These are phyloP conservation scores for Grosmannia serpens DNA, from an alignment of 2,329 filamentous ascomycete genomes.

Conservation along the genomic window DNA sequence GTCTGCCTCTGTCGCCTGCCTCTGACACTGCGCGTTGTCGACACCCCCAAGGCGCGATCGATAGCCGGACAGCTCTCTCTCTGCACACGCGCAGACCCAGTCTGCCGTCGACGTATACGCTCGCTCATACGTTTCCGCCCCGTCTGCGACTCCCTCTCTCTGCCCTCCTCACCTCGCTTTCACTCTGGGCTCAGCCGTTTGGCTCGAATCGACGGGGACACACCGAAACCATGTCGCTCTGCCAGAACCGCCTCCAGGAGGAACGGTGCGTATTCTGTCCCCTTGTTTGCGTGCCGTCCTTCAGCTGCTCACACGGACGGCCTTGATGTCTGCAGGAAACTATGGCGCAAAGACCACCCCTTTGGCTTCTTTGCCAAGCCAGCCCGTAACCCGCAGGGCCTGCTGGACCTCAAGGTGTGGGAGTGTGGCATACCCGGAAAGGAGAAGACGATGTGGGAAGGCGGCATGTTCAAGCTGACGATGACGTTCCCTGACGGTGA, in stretches of 20 bases:
- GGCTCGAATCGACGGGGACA: neutral
- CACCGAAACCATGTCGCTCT: conserved; percentile 59
- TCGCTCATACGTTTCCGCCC: neutral
- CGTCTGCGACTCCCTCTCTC: neutral
- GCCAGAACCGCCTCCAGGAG: conserved; percentile 76
- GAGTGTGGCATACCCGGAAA: conserved; percentile 95
- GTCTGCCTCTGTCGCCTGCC: neutral
- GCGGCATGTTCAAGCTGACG: conserved; percentile 90
- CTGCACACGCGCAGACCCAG: neutral
- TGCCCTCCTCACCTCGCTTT: neutral
- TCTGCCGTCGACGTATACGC: neutral
- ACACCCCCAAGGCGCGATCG: neutral
- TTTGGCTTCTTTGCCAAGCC: conserved; percentile 97
- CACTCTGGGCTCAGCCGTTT: neutral
- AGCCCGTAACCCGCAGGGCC: conserved; percentile 62
- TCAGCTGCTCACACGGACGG: neutral
- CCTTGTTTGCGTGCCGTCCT: neutral
- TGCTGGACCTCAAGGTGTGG: conserved; percentile 89
- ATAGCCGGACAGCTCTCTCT: neutral
- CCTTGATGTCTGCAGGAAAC: conserved; percentile 50
- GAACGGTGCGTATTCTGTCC: conserved; percentile 30
- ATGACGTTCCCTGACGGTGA: conserved; percentile 87
- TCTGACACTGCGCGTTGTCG: neutral
- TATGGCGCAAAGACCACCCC: conserved; percentile 93
- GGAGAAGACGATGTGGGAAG: conserved; percentile 94